Evolutionary conservation across 305 asterid species (phyloP).

Genomic region (Fraxinus paxiana): DNA sequence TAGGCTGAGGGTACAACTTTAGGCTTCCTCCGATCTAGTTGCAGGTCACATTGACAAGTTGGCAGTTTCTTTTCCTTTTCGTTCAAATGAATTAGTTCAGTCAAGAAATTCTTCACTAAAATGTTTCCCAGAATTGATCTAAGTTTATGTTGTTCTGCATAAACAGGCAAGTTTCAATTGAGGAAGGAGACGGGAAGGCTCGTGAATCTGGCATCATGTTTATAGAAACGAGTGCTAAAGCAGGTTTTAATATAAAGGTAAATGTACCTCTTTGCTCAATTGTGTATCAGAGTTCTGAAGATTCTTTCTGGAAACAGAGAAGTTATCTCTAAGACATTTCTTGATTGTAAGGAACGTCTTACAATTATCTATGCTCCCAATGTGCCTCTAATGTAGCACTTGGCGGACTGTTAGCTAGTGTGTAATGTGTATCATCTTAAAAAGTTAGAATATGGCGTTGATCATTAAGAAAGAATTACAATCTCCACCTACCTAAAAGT

Average conservation of each 20-base stretch:
- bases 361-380: not conserved
- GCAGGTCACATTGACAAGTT: not conserved
- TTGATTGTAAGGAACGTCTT: not conserved
- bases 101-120: not conserved
- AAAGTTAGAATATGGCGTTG: not conserved
- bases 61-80: not conserved
- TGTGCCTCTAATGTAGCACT: not conserved
- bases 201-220: constrained; percentile 42
- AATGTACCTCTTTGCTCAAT: not conserved
- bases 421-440: not conserved
- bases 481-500: not conserved
- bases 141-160: not conserved
- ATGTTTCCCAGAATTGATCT: not conserved
- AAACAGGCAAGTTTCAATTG: constrained; percentile 47
- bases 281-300: not conserved
- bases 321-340: not conserved
- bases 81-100: not conserved
- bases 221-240: constrained; percentile 54
- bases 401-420: not conserved
- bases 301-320: not conserved
- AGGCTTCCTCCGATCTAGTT: not conserved
- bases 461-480: not conserved
- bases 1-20: not conserved
- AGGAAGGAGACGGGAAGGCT: constrained; percentile 49
- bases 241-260: constrained; percentile 54